Base-by-base conservation (phyloP, 768 basidiomycete species). In the Amanita phalloides region DNA sequence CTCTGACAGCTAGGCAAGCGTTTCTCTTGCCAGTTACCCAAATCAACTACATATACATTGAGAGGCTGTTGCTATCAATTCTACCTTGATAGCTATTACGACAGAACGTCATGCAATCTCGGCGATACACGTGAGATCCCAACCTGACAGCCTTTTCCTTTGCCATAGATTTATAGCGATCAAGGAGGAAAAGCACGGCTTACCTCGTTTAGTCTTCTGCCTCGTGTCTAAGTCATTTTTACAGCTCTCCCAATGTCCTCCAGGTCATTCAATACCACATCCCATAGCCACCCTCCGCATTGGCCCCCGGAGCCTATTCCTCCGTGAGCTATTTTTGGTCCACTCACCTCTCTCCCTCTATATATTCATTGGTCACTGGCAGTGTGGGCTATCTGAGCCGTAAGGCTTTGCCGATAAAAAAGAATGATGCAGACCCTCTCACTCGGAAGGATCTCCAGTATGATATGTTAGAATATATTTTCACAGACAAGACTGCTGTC, bases 401-500 rank as follows among this genome's bases (percentile, higher is more conserved):
- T 58, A 84, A 82, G 64, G 81, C 82, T 33, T 71, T 87, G 53
- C 84, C 86, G 48, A 89, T 89, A 66, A 89, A 89, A 68, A 81
- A 84, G 58, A 78, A 77, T 60, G 88, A 91, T 62, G 89, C 86
- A 10, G 87, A 90, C 60, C 84, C 87, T 49, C 73, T 93, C 56
- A 84, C 84, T 21, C 80, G 90, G 41, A 79, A 83, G 64, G 90
- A 92, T 66, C 79, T 92, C 48, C 89, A 93, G 69, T 90, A 79
- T 66, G 88, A 92, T 70, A 76, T 93, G 45, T 80, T 95, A 52
- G 64, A 83, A 59, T 74, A 79, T 68, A 81, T 94, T 61, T 95
- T 95, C 67, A 73, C 75, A 56, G 79, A 92, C 65, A 67, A 67
- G 43, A 77, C 72, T 10, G 66, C 73, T 46, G 84, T 81, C 57